Evolutionary conservation across 2,329 filamentous ascomycete genomes (phyloP), one percentile per base, ranked within the genome.

Genomic region (Thelonectria discophora): DNA sequence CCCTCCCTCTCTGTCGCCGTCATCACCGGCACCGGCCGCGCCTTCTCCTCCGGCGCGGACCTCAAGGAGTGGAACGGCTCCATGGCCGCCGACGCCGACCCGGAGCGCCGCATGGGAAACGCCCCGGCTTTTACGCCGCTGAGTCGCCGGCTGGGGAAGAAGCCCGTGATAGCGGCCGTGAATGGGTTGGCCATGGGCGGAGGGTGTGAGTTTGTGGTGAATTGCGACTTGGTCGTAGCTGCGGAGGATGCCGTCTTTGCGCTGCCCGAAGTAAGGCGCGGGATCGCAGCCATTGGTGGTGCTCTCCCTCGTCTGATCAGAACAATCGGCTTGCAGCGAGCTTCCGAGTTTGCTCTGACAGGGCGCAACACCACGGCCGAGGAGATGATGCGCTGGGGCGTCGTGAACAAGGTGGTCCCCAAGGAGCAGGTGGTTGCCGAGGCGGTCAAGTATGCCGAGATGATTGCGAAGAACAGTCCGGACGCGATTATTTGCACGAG

Each of bases 401-500:
- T 65, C 18, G 57, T 64, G 34, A 69, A 72, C 55, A 69, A 66
- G 57, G 65, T 73, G 6, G 66, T 70, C 1, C 58, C 59, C 3
- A 64, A 61, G 18, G 55, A 52, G 1, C 48, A 78, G 21, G 80
- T 87, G 30, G 77, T 88, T 5, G 74, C 74, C 5, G 82, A 79
- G 65, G 88, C 89, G n/a, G 68, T 92, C 30, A 77, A 78, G 62
- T 78, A 88, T 69, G 90, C 90, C 5, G 76, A 74, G 54, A 74
- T 79, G 70, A 85, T 93, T 68, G 85, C 84, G 6, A 82, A 72
- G 62, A 88, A 89, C 72, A 90, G 87, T 66, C 90, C 90, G 1
- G 90, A 93, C 74, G 82, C 88, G 18, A 86, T 93, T 21, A 85
- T 92, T 68, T 88, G 90, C 17, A 88, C 81, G 57, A 80, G 89